phyloP scores from a whole-genome alignment of 2,329 filamentous ascomycete species.

The Penicillium brevicompactum region DNA sequence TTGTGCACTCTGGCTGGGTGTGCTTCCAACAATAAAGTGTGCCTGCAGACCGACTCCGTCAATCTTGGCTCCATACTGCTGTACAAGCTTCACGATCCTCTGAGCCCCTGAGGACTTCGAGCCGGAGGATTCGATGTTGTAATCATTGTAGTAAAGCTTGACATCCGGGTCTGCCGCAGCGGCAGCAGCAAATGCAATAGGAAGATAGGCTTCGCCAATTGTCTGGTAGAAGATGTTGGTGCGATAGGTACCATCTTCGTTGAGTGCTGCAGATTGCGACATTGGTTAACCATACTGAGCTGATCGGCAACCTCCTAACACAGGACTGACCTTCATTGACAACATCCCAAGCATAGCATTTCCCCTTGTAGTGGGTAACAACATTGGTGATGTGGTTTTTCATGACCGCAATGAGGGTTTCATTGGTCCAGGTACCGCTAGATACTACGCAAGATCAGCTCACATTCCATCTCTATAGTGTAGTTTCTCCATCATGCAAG shows the following conservation, averaged over 20 bases:
- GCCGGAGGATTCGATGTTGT: conserved; percentile 44
- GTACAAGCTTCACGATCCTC: conserved; percentile 41
- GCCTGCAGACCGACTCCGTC: conserved; percentile 53
- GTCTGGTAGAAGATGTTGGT: conserved; percentile 44
- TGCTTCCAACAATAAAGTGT: conserved; percentile 43
- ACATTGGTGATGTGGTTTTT: conserved; percentile 48
- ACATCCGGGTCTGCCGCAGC: conserved; percentile 61
- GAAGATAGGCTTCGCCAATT: conserved; percentile 49
- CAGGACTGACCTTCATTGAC: conserved; percentile 37
- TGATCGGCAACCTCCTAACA: neutral
- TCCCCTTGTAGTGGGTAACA: conserved; percentile 38
- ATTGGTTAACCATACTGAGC: neutral
- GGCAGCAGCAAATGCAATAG: conserved; percentile 50
- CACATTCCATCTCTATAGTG: neutral
- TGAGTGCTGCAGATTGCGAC: conserved; percentile 33
- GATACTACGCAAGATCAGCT: conserved; percentile 36
- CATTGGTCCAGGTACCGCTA: conserved; percentile 57
- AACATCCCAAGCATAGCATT: conserved; percentile 45
- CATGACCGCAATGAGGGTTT: conserved; percentile 58
- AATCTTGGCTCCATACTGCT: conserved; percentile 45
- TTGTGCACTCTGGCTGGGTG: conserved; percentile 44
- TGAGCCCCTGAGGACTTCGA: conserved; percentile 38
- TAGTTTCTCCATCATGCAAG: too few species aligned
- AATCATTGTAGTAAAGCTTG: conserved; percentile 51
- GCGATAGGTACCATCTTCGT: conserved; percentile 51